Evolutionary conservation across 2,329 filamentous ascomycete genomes (phyloP), one percentile per base, ranked within the genome.

Genomic region (Sordariomycetes sp.): DNA sequence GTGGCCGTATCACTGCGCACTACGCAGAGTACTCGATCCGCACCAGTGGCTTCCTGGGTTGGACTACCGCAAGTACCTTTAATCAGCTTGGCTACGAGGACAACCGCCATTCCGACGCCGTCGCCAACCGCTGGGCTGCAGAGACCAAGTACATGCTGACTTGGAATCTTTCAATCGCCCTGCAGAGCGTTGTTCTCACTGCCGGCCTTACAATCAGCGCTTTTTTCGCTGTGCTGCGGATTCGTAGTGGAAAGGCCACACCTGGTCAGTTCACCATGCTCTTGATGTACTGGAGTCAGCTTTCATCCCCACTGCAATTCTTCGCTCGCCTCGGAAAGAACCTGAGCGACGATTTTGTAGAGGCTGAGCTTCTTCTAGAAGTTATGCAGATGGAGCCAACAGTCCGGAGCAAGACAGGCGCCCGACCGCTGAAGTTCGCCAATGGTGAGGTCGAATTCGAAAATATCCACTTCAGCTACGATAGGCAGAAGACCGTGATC

Each of bases 201-300:
- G 75, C 70, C 39, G 82, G 83, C 37, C 71, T 86, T 26, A 65
- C 83, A 11, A 80, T 79, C 4, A 73, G 72, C 23, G 64, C 71
- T 3, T 72, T 74, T 44, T 45, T 77, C 26, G 72, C 72, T 3
- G 70, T 77, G 1, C 82, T 77, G 50, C 79, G 82, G 41, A 78
- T 86, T 35, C 77, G 69, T 3, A 67, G 65, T n/a, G 70, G 68
- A 2, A 56, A 69, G 34, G 70, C 73, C 5, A 72, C 72, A 5
- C 63, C 81, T 9, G 81, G 81, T 36, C 69, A 81, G 42, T 85
- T 86, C 44, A 75, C 82, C 36, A 75, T 79, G 57, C 63, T 86
- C 12, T 58, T 86, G 39, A 80, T 79, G 34, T 86, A 86, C 53
- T 84, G 84, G 79, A 70, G 72, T 14, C 81, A 86, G 47, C 64